These are phyloP conservation scores for Leucocoprinus leucothites DNA, from an alignment of 768 basidiomycete genomes.

Conservation along the genomic window DNA sequence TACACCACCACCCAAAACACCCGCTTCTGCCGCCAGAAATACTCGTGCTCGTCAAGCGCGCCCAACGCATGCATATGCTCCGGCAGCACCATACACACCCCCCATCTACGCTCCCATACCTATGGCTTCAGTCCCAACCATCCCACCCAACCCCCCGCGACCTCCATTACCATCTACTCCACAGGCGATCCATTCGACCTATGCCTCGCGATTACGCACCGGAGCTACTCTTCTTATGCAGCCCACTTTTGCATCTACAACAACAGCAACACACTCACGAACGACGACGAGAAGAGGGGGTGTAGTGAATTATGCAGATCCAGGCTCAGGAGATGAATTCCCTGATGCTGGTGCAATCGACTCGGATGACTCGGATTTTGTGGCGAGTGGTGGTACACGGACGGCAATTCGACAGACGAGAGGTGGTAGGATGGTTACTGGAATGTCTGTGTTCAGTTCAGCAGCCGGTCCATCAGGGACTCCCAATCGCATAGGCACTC, in stretches of 20 bases:
- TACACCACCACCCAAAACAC: conserved; percentile 47
- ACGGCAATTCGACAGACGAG: conserved; percentile 49
- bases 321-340: conserved; percentile 78
- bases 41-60: conserved; percentile 39
- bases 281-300: conserved; percentile 57
- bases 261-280: conserved; percentile 37
- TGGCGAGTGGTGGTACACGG: conserved; percentile 60
- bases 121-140: conserved; percentile 29
- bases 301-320: conserved; percentile 85
- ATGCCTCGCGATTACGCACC: conserved; percentile 86
- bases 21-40: conserved; percentile 24
- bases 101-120: conserved; percentile 33
- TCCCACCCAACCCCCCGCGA: conserved; percentile 46
- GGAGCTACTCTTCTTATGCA: conserved; percentile 90
- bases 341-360: conserved; percentile 81
- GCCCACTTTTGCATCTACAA: conserved; percentile 56
- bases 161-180: conserved; percentile 55
- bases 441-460: conserved; percentile 55
- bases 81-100: conserved; percentile 27
- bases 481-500: conserved; percentile 20
- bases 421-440: conserved; percentile 39
- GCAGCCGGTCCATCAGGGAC: conserved; percentile 37
- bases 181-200: conserved; percentile 80
- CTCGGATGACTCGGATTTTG: conserved; percentile 81
- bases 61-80: conserved; percentile 30